Base-by-base conservation (phyloP, 768 basidiomycete genomes). In the Rhizopogon rudus region DNA sequence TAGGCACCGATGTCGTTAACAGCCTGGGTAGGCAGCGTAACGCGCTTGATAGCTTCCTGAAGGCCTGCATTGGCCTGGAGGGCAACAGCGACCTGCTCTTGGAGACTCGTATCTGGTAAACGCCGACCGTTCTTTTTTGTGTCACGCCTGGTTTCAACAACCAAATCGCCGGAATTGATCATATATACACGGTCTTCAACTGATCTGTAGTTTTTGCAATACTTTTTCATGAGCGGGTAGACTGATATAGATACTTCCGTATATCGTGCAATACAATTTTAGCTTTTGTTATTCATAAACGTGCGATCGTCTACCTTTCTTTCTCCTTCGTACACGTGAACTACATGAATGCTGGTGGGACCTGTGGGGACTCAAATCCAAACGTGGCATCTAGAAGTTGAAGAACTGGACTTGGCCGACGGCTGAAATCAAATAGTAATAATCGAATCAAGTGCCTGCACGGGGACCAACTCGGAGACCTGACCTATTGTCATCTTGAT, bases 11-110 rank as follows among this genome's bases (percentile, higher is more conserved):
- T 63, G 93, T 98, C 62, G 88, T 98, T 73, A 99, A 99, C 83
- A 89, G 87, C 61, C 82, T 98, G 60, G 88, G 87, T 73, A 84
- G 95, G 69, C 96, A 99, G 79, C 86, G 96, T 67, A 91, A 93
- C 58, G 96, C 92, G 8, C 83, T 98, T 55, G 94, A 96, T 71
- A 74, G 80, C 41, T 97, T 96, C 85, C 78, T 97, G 67, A 96
- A 95, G 81, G 93, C 93, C 40, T 97, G 93, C 73, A 75, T 95
- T 51, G 93, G 93, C 28, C 73, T 97, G 42, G 93, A 96, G 72
- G 80, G 83, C 51, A 84, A 78, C 70, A 84, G 80, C 51, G 96
- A 98, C 70, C 75, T 98, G 64, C 74, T 98, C 65, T 81, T 96
- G 14, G 86, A 91, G 71, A 88, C 88, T 25, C 83, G 94, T 62